These are phyloP conservation scores for Vitis amurensis DNA, from an alignment of 164 flowering plant genomes.

Conservation along the genomic window DNA sequence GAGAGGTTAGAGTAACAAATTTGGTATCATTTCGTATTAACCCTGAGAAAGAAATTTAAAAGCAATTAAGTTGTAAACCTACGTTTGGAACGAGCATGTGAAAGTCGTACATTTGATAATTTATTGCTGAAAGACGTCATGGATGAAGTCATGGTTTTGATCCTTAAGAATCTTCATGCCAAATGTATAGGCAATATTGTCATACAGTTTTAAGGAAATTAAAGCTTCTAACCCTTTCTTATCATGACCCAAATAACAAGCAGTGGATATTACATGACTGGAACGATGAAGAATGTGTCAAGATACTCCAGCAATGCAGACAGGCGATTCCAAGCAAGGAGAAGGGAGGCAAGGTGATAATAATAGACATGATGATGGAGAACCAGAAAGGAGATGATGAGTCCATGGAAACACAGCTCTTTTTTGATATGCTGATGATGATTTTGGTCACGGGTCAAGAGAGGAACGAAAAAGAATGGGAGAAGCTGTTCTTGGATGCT, in stretches of 20 bases:
- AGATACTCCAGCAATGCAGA: constrained; percentile 16
- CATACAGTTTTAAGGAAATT: not conserved
- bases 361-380: constrained; percentile 20
- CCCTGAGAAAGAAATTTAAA: too few relatives aligned
- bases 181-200: too few relatives aligned
- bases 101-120: too few relatives aligned
- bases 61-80: too few relatives aligned
- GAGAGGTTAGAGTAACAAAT: too few relatives aligned
- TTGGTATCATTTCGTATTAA: too few relatives aligned
- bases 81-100: too few relatives aligned
- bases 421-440: not conserved
- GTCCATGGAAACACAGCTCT: constrained; percentile 16
- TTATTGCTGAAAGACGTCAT: too few relatives aligned
- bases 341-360: constrained; percentile 24
- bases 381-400: not conserved
- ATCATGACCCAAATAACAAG: not conserved
- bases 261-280: constrained; percentile 27
- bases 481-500: constrained; percentile 16
- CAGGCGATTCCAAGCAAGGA: constrained; percentile 11
- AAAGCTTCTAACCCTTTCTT: not conserved
- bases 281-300: constrained; percentile 21
- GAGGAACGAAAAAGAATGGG: constrained; percentile 21
- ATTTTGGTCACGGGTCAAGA: too few relatives aligned
- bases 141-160: too few relatives aligned
- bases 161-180: too few relatives aligned